These are phyloP conservation scores for Neurospora sublineolata DNA, from an alignment of 495 filamentous ascomycete species.

Conservation along the genomic window DNA sequence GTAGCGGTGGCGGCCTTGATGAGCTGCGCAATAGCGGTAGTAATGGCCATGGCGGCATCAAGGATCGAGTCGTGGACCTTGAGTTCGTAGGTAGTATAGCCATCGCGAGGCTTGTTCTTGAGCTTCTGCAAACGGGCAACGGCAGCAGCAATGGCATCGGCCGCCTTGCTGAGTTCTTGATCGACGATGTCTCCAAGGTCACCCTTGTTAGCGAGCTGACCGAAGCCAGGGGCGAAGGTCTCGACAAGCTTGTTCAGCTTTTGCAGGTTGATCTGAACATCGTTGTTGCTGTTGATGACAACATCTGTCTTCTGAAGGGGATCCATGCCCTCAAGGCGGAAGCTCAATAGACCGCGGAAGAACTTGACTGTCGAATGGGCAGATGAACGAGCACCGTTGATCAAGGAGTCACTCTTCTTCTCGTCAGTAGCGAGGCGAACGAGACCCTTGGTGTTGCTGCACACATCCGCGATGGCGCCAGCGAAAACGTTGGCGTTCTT, in stretches of 20 bases:
- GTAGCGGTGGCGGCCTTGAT: slow-evolving; percentile 93
- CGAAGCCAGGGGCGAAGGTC: slow-evolving; percentile 73
- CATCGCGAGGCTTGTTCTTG: slow-evolving; percentile 84
- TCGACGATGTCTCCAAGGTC: slow-evolving; percentile 93
- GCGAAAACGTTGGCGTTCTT: slow-evolving; percentile 84
- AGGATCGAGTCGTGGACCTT: slow-evolving; percentile 90
- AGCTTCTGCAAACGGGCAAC: slow-evolving; percentile 79
- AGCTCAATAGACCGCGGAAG: slow-evolving; percentile 89
- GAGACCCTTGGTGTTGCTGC: slow-evolving; percentile 91
- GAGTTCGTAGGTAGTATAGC: slow-evolving; percentile 93
- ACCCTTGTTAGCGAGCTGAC: slow-evolving; percentile 66
- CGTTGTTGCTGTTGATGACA: slow-evolving; percentile 90
- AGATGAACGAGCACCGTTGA: slow-evolving; percentile 69
- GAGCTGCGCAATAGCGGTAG: slow-evolving; percentile 87
- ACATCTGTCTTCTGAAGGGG: slow-evolving; percentile 83
- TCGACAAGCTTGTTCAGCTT: slow-evolving; percentile 85
- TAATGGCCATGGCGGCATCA: slow-evolving; percentile 87
- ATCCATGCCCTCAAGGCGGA: slow-evolving; percentile 81
- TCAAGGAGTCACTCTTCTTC: slow-evolving; percentile 76
- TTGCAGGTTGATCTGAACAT: slow-evolving; percentile 85
- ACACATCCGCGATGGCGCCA: slow-evolving; percentile 82
- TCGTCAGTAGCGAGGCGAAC: slow-evolving; percentile 91
- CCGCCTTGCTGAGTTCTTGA: slow-evolving; percentile 82
- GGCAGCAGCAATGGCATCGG: slow-evolving; percentile 87
- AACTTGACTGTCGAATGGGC: slow-evolving; percentile 86